These are phyloP conservation scores for Heliamphora exappendiculata DNA, from an alignment of 148 eudicot genomes.

Conservation along the genomic window DNA sequence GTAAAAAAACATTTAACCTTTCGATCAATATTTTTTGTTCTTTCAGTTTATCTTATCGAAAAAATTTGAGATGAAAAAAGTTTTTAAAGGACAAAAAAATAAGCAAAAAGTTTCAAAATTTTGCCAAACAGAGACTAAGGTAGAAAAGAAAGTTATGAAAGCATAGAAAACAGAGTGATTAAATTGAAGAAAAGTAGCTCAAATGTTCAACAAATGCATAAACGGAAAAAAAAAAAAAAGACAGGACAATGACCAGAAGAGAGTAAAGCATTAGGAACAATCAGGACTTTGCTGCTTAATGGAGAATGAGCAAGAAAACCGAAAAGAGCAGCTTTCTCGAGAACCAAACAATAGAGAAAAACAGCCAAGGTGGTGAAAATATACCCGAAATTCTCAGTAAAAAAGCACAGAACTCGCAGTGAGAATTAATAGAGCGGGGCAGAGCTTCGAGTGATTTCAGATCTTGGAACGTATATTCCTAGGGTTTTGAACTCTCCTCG, in stretches of 20 bases:
- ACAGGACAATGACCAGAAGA: background rate
- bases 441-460: background rate
- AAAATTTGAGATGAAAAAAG: too few relatives aligned
- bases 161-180: background rate
- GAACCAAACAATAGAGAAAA: background rate
- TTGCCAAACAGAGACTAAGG: background rate
- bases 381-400: conserved; percentile 1
- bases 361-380: background rate
- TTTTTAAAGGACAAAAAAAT: too few relatives aligned
- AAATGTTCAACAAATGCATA: background rate
- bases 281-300: background rate
- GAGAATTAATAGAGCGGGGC: background rate
- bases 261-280: background rate
- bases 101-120: background rate
- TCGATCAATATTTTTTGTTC: too few relatives aligned
- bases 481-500: conserved; percentile 12
- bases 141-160: background rate
- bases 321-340: background rate
- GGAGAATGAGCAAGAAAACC: background rate
- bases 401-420: background rate
- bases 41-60: too few relatives aligned
- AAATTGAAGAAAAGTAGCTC: background rate
- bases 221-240: background rate
- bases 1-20: too few relatives aligned
- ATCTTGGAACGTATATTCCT: background rate